Evolutionary conservation across 495 filamentous ascomycete genomes (phyloP), one percentile per base, ranked within the genome.

Genomic region (Parmelia sp.): DNA sequence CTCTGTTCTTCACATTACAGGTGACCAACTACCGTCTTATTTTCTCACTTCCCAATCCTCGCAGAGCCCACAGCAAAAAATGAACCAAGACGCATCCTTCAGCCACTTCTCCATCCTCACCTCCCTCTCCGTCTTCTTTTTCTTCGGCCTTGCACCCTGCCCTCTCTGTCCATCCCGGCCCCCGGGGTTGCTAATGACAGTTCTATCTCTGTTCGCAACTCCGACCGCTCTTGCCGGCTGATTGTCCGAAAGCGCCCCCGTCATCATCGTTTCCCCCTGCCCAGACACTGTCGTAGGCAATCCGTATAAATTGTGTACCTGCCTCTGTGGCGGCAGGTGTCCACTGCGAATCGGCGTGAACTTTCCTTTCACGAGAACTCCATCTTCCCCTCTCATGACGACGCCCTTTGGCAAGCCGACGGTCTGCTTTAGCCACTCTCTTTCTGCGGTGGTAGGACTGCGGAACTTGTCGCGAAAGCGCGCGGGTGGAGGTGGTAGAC

Each of bases 341-440:
- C 66, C 62, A 51, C 62, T 68, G 42, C 64, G 29, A 40, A 65
- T 65, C 29, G 59, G 49, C 15, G 39, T 59, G 15, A 66, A 66
- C 27, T 59, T 65, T 33, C 67, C 64, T 11, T 65, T 42, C 39
- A 69, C 64, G 14, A 71, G 62, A 40, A 62, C 66, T 9, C 69
- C 69, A n/a, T 62, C 40, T 25, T 70, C 68, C 27, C 70, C 70
- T 66, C 70, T 64, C 70, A 71, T 71, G 17, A 71, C 57, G 0
- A 69, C 65, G 39, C 69, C 69, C 14, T 53, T 62, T 19, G 69
- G 69, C 51, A 71, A 57, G 25, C 59, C 37, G 31, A 47, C 39
- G 29, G 62, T 69, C 58, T 69, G 69, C 29, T 55, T 55, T 3
- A 27, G 29, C 39, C 62, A 71, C 44, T 64, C 61, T 45, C 37